phyloP scores from a whole-genome alignment of 2,329 filamentous ascomycete species.

The Xylariaceae sp. region DNA sequence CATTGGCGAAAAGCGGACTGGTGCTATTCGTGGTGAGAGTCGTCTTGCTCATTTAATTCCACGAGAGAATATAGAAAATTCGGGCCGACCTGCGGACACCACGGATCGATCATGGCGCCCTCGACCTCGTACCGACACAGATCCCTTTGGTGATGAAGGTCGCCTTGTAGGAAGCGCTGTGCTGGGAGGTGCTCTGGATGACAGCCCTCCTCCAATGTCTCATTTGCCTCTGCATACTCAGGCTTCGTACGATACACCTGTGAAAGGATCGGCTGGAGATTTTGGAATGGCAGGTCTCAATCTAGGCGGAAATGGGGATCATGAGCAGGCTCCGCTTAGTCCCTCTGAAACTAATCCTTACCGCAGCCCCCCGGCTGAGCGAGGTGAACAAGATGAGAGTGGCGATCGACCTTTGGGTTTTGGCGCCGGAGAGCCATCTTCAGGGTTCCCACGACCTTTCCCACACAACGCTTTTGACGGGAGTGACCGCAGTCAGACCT shows the following conservation, averaged over 20 bases:
- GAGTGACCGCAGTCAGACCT: slow-evolving; percentile 89
- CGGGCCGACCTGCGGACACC: slow-evolving; percentile 38
- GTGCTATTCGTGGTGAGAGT: slow-evolving; percentile 69
- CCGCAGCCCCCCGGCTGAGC: slow-evolving; percentile 79
- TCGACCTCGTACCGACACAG: slow-evolving; percentile 66
- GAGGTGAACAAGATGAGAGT: slow-evolving; percentile 57
- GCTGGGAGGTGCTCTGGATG: slow-evolving; percentile 71
- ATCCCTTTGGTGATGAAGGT: slow-evolving; percentile 68
- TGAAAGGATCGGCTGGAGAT: slow-evolving; percentile 52
- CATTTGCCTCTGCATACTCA: slow-evolving; percentile 35
- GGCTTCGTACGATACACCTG: slow-evolving; percentile 50
- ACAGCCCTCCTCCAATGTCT: slow-evolving; percentile 43
- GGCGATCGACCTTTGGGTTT: slow-evolving; percentile 48
- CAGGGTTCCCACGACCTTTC: slow-evolving; percentile 43
- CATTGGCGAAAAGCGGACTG: slow-evolving; percentile 70
- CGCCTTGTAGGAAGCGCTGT: slow-evolving; percentile 64
- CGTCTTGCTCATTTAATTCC: slow-evolving; percentile 80
- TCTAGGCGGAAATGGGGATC: slow-evolving; percentile 54
- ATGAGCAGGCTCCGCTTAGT: slow-evolving; percentile 70
- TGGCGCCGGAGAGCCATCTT: slow-evolving; percentile 48
- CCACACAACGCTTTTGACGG: slow-evolving; percentile 54
- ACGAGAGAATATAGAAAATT: slow-evolving; percentile 69
- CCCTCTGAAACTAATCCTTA: slow-evolving; percentile 96
- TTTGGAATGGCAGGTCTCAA: slow-evolving; percentile 61
- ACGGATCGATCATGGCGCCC: slow-evolving; percentile 51